These are phyloP conservation scores for Agrostemma githago DNA, from an alignment of 148 eudicot genomes.

Conservation along the genomic window DNA sequence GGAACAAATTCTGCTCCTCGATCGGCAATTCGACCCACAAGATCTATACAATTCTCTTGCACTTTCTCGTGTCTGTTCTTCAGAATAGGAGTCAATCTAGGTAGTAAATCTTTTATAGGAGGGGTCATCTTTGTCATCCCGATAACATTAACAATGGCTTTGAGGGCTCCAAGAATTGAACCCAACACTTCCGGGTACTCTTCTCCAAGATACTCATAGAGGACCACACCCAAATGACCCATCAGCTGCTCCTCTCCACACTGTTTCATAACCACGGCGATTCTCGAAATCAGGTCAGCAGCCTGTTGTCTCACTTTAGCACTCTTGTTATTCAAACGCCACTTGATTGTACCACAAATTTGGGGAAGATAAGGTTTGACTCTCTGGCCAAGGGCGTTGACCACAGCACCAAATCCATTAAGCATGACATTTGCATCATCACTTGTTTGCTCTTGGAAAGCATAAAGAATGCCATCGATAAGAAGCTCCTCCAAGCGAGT, in stretches of 20 bases:
- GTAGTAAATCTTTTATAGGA: conserved; percentile 90
- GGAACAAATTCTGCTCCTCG: conserved; percentile 98
- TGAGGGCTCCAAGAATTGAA: conserved; percentile 84
- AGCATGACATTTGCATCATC: conserved; percentile 99
- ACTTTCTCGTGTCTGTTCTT: conserved; percentile 97
- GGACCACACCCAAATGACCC: conserved; percentile 97
- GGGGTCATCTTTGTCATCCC: conserved; percentile 99
- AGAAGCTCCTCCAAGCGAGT: conserved; percentile 91
- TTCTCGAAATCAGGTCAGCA: conserved; percentile 87
- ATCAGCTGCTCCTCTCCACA: conserved; percentile 98
- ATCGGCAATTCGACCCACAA: conserved; percentile 92
- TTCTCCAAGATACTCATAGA: conserved; percentile 89
- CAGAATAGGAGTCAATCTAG: conserved; percentile 80
- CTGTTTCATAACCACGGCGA: conserved; percentile 96
- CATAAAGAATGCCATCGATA: conserved; percentile 91
- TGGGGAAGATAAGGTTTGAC: conserved; percentile 96
- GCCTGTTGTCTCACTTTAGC: conserved; percentile 98
- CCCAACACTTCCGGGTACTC: conserved; percentile 97
- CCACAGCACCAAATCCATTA: conserved; percentile 97
- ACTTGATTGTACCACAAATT: conserved; percentile 96
- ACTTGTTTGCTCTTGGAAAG: conserved; percentile 96
- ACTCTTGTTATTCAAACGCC: conserved; percentile 97
- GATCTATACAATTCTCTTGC: conserved; percentile 94
- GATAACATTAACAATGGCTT: conserved; percentile 89
- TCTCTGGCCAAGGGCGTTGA: conserved; percentile 84